Evolutionary conservation across 108 stramenopile genomes (phyloP).

Genomic region (Epithemia pelagica): DNA sequence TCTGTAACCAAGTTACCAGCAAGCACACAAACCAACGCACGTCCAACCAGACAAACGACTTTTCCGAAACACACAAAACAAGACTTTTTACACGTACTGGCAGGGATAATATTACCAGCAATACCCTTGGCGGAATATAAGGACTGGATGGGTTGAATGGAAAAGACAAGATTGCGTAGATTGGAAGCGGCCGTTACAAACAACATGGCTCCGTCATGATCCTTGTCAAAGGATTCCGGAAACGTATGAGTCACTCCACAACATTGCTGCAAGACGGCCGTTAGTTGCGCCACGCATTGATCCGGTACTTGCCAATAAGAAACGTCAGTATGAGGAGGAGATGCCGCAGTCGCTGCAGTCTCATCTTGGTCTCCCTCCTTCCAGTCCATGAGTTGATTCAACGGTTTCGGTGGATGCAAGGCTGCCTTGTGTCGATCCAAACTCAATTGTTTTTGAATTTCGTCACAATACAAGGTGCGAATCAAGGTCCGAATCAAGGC

Average conservation of each 20-base stretch:
- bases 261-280: slow-evolving; percentile 23
- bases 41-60: no score
- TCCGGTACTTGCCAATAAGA: slow-evolving; percentile 36
- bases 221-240: slow-evolving; percentile 86
- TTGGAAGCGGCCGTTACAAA: slow-evolving; percentile 94
- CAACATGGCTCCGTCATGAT: slow-evolving; percentile 88
- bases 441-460: slow-evolving; percentile 78
- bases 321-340: slow-evolving; percentile 40
- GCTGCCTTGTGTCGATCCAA: slow-evolving; percentile 89
- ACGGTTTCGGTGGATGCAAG: slow-evolving; percentile 50
- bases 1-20: no score
- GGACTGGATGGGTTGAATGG: slow-evolving; percentile 77
- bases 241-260: slow-evolving; percentile 18
- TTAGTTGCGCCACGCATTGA: slow-evolving; percentile 22
- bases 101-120: slow-evolving; percentile 88
- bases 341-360: slow-evolving; percentile 27
- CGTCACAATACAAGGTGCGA: slow-evolving; percentile 42
- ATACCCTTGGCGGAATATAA: slow-evolving; percentile 94
- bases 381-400: slow-evolving; percentile 8
- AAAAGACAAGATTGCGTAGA: slow-evolving; percentile 84
- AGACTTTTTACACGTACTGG: no score
- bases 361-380: slow-evolving; percentile 4
- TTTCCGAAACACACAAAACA: no score
- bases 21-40: no score
- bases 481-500: slow-evolving; percentile 21